These are phyloP conservation scores for Xerocomus brunneocitrinus DNA, from an alignment of 768 basidiomycete genomes.

Conservation along the genomic window DNA sequence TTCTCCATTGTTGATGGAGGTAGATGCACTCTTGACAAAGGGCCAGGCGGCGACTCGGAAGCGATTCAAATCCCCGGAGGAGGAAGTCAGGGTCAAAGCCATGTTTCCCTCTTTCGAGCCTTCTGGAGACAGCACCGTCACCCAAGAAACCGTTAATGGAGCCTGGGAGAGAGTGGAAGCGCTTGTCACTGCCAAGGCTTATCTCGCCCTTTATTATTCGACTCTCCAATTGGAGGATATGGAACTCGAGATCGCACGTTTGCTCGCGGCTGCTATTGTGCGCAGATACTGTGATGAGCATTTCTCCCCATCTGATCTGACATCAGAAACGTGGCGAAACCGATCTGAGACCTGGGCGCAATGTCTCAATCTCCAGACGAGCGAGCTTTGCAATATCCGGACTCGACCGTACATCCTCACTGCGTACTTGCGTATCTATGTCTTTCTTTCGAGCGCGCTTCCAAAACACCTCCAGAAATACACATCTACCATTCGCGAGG, in stretches of 20 bases:
- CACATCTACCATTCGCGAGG: conserved; percentile 45
- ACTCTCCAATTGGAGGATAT: conserved; percentile 41
- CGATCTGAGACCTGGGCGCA: conserved; percentile 38
- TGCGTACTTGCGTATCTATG: conserved; percentile 51
- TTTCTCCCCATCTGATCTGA: conserved; percentile 7
- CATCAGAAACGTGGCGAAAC: not conserved
- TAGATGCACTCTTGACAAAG: conserved; percentile 37
- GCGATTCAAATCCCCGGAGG: conserved; percentile 21
- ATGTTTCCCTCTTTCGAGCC: conserved; percentile 12
- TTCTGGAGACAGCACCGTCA: conserved; percentile 23
- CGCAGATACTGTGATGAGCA: conserved; percentile 33
- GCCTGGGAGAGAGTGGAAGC: conserved; percentile 44
- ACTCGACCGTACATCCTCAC: conserved; percentile 47
- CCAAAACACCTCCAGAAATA: conserved; percentile 29
- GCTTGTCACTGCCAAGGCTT: conserved; percentile 20
- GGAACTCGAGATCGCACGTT: conserved; percentile 57
- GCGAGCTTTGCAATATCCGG: conserved; percentile 46
- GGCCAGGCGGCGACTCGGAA: conserved; percentile 27
- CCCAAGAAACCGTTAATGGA: conserved; percentile 37
- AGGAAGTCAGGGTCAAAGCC: conserved; percentile 19
- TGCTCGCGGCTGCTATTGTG: conserved; percentile 48
- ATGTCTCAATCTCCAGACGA: conserved; percentile 52
- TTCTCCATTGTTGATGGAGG: conserved; percentile 28
- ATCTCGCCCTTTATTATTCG: conserved; percentile 22
- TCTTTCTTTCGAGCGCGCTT: conserved; percentile 44